A percentile compares a stretch with the other conserved stretches of the same genome.
Evolutionary conservation across 148 eudicot species (phyloP).

Genomic region (Arctostaphylos glauca): DNA sequence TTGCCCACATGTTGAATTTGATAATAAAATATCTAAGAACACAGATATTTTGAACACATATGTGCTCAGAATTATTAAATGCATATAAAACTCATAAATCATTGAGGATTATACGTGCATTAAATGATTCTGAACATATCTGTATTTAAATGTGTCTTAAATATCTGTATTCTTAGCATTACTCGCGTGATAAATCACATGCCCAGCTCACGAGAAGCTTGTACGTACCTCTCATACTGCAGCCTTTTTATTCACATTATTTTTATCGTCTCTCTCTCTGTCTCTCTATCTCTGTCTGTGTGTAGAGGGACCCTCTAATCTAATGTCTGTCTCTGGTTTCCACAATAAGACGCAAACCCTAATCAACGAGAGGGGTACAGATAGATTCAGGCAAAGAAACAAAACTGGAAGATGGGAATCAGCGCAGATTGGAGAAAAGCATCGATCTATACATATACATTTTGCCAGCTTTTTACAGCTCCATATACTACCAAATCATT

Average conservation of each 20-base stretch:
- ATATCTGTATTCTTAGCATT: too few species aligned
- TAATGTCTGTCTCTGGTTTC: not conserved
- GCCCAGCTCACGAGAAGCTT: not conserved
- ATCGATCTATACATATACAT: not conserved
- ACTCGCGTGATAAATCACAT: not conserved
- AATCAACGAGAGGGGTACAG: slow-evolving; percentile 18
- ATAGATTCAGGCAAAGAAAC: slow-evolving; percentile 13
- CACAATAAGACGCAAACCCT: slow-evolving; percentile 25
- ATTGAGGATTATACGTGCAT: too few species aligned
- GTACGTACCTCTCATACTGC: not conserved
- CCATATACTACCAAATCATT: too few species aligned
- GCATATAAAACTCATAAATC: too few species aligned
- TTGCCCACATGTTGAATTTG: not conserved
- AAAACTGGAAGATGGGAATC: slow-evolving; percentile 14
- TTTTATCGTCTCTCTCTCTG: not conserved
- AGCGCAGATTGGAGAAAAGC: slow-evolving; percentile 13
- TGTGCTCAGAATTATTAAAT: too few species aligned
- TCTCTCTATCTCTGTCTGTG: not conserved
- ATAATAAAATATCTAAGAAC: not conserved
- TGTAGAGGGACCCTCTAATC: not conserved
- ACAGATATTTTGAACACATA: too few species aligned
- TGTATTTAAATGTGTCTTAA: too few species aligned
- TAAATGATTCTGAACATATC: too few species aligned
- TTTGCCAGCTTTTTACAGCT: not conserved
- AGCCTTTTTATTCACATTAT: not conserved